Evolutionary conservation across 2,329 filamentous ascomycete species (phyloP).

Genomic region (Ceratocystis colombiana): DNA sequence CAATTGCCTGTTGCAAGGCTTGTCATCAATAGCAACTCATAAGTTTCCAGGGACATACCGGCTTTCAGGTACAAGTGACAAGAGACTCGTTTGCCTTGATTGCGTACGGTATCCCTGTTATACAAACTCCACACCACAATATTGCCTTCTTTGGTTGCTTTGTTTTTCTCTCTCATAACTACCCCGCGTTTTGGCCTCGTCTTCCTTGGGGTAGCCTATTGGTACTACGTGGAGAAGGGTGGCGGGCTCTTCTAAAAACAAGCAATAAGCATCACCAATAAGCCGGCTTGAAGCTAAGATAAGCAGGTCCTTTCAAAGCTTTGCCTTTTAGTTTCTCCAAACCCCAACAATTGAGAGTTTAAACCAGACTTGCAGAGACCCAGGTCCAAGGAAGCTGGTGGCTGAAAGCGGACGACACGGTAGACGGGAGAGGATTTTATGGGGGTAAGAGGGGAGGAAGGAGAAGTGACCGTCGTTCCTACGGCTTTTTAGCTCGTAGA

Average conservation of each 20-base stretch:
- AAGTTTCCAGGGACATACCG: neutral
- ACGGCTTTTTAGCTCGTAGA: neutral
- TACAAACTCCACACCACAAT: too few species aligned
- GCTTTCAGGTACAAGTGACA: neutral
- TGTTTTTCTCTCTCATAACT: neutral
- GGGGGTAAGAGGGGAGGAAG: neutral
- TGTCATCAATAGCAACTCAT: neutral
- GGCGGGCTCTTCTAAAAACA: neutral
- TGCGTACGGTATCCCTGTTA: neutral
- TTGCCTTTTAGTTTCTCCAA: neutral
- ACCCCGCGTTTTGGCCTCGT: constrained; percentile 9
- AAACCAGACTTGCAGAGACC: neutral
- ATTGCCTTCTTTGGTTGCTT: too few species aligned
- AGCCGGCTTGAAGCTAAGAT: neutral
- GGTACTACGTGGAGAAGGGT: neutral
- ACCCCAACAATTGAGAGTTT: neutral
- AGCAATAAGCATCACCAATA: neutral
- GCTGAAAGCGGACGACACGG: constrained; percentile 9
- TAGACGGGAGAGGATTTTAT: neutral
- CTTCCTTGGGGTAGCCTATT: neutral
- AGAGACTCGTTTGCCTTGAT: neutral
- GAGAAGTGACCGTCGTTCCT: neutral
- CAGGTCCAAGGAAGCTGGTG: neutral
- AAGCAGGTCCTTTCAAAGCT: neutral
- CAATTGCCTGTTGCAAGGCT: neutral